Evolutionary conservation across 2,329 filamentous ascomycete genomes (phyloP), one percentile per base, ranked within the genome.

Genomic region (Alternaria gaisen): DNA sequence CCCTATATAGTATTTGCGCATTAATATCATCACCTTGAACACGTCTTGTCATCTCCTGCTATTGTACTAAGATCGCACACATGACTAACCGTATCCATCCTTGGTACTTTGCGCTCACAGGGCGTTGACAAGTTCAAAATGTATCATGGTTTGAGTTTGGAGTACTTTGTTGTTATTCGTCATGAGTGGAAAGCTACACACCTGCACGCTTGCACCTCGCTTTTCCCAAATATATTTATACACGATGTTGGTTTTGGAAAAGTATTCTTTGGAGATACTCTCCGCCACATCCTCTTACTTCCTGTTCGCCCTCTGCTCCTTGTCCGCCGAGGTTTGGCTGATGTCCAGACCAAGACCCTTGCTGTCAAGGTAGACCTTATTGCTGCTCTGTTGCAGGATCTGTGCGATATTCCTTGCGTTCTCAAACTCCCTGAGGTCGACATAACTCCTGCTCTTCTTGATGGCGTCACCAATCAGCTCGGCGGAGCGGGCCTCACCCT

Each of bases 381-480:
- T 99, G 84, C 89, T 90, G 79, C 92, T 86, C 80, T 96, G 93
- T 81, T 97, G 92, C 73, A 99, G 80, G 71, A 97, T 90, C 71
- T 86, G 81, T n/a, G 95, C 95, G 80, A 99, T 97, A 58, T 88
- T 86, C 69, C 92, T 87, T 7, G 95, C 95, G 75, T 97, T 99
- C 84, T 99, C 95, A 74, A 99, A 97, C 86, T 97, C 95, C 83
- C 96, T 92, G 77, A 99, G 87, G 82, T 98, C 95, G 66, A 99
- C 88, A 80, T 99, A 99, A 68, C 93, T 91, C 83, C 94, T 91
- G 85, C 87, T 96, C 91, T 98, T 99, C 92, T 98, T 99, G 89
- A 99, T 97, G 64, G 95, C 95, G 54, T 99, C 95, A 81, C 95
- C 95, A 75, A 99, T 97, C 67, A 99, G 90, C 83, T 99, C 94